Percentiles rank a stretch among this genome's conserved stretches.
Evolutionary conservation across 441 rosid genomes (phyloP).

Genomic region (Viola pubescens): DNA sequence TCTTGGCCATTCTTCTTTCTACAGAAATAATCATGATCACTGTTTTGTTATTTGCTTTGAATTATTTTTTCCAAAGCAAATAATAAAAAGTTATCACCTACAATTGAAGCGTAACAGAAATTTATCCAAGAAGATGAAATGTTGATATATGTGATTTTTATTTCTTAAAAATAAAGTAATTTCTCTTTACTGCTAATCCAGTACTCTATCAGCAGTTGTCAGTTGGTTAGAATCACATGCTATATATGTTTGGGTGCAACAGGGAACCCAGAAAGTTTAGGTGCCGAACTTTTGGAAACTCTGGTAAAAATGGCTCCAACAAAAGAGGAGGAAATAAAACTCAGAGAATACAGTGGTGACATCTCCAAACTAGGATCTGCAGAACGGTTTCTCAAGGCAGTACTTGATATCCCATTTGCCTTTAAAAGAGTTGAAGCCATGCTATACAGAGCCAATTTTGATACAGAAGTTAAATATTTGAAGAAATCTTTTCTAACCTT

Average conservation of each 20-base stretch:
- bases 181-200: no score
- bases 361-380: slow-evolving; percentile 78
- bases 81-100: no score
- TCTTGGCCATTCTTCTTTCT: slow-evolving; percentile 1
- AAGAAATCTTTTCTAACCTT: slow-evolving; percentile 79
- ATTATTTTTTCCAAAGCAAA: not conserved
- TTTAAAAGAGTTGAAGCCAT: slow-evolving; percentile 93
- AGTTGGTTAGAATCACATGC: slow-evolving; percentile 14
- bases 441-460: slow-evolving; percentile 92
- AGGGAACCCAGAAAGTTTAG: slow-evolving; percentile 88
- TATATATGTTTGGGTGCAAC: slow-evolving; percentile 21
- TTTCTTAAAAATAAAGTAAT: no score
- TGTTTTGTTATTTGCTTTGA: not conserved
- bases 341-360: slow-evolving; percentile 68
- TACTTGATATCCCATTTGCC: slow-evolving; percentile 87
- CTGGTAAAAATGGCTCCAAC: slow-evolving; percentile 98
- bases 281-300: slow-evolving; percentile 88
- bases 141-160: no score
- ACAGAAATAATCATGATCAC: not conserved
- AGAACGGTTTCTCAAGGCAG: slow-evolving; percentile 79
- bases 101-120: no score
- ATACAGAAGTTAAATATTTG: slow-evolving; percentile 78
- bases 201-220: not conserved
- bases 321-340: slow-evolving; percentile 93
- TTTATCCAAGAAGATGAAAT: no score